Evolutionary conservation across 495 filamentous ascomycete species (phyloP).

Genomic region (Penicillium robsamsonii): DNA sequence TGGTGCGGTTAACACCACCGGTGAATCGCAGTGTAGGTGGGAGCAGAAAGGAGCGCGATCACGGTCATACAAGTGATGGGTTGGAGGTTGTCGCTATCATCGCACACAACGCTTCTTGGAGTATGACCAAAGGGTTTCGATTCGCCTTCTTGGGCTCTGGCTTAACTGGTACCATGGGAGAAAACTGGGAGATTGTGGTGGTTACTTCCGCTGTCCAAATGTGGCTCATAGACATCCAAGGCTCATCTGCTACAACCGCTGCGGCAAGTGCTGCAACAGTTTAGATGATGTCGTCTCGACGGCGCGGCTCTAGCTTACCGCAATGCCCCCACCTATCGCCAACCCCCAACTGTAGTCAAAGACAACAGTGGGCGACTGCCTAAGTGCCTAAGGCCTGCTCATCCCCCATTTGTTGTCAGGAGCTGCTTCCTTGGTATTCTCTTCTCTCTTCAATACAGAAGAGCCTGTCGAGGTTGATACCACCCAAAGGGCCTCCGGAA

Average conservation of each 20-base stretch:
- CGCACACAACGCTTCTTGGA: conserved; percentile 18
- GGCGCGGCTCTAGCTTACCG: too few relatives aligned
- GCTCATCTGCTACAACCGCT: neutral
- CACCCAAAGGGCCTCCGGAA: too few relatives aligned
- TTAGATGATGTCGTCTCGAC: too few relatives aligned
- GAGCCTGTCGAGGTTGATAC: too few relatives aligned
- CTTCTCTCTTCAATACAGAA: too few relatives aligned
- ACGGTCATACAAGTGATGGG: conserved; percentile 17
- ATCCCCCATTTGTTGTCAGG: too few relatives aligned
- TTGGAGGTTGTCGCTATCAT: conserved; percentile 21
- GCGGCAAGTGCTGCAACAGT: neutral
- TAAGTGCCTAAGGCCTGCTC: too few relatives aligned
- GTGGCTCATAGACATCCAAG: conserved; percentile 14
- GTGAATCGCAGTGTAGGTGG: neutral
- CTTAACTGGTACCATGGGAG: conserved; percentile 12
- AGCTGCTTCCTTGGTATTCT: too few relatives aligned
- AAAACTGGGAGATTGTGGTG: conserved; percentile 17
- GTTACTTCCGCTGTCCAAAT: conserved; percentile 16
- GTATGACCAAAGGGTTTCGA: conserved; percentile 16
- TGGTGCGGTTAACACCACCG: conserved; percentile 14
- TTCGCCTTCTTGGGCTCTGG: conserved; percentile 17
- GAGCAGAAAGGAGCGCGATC: conserved; percentile 14
- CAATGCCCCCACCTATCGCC: too few relatives aligned
- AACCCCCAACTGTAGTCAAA: too few relatives aligned
- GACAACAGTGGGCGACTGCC: too few relatives aligned